These are phyloP conservation scores for Verticillium albo-atrum DNA, from an alignment of 2,329 filamentous ascomycete species.

Conservation along the genomic window DNA sequence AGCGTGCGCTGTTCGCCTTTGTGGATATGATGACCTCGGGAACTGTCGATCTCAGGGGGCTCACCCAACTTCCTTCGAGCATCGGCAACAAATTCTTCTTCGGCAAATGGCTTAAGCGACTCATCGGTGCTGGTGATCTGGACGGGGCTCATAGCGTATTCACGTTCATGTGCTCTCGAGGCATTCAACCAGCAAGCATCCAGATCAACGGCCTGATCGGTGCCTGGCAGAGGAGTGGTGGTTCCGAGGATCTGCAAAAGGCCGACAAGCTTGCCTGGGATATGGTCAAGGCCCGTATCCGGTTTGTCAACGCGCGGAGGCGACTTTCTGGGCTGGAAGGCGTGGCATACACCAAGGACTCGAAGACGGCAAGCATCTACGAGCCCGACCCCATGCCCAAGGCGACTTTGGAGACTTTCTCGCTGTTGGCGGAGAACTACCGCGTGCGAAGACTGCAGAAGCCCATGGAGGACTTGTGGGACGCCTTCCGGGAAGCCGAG, in stretches of 20 bases:
- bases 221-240: slow-evolving; percentile 67
- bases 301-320: slow-evolving; percentile 51
- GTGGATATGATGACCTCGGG: slow-evolving; percentile 82
- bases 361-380: slow-evolving; percentile 6
- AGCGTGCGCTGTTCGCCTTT: slow-evolving; percentile 71
- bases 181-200: slow-evolving; percentile 63
- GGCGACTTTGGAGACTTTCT: slow-evolving; percentile 75
- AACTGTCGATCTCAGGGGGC: slow-evolving; percentile 41
- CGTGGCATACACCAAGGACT: background rate
- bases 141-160: slow-evolving; percentile 70
- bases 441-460: slow-evolving; percentile 54
- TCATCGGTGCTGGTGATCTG: slow-evolving; percentile 68
- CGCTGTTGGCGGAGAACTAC: slow-evolving; percentile 69
- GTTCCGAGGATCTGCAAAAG: slow-evolving; percentile 45
- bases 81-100: slow-evolving; percentile 75
- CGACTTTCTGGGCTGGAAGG: slow-evolving; percentile 10
- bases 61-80: slow-evolving; percentile 37
- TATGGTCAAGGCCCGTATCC: slow-evolving; percentile 68
- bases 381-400: slow-evolving; percentile 34
- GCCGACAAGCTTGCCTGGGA: slow-evolving; percentile 69
- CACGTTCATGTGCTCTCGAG: slow-evolving; percentile 67
- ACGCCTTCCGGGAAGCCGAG: slow-evolving; percentile 57
- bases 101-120: slow-evolving; percentile 81
- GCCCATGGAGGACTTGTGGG: slow-evolving; percentile 56
- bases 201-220: slow-evolving; percentile 81